phyloP scores from a whole-genome alignment of 345 rosid genomes.

The Citrus unshiu region DNA sequence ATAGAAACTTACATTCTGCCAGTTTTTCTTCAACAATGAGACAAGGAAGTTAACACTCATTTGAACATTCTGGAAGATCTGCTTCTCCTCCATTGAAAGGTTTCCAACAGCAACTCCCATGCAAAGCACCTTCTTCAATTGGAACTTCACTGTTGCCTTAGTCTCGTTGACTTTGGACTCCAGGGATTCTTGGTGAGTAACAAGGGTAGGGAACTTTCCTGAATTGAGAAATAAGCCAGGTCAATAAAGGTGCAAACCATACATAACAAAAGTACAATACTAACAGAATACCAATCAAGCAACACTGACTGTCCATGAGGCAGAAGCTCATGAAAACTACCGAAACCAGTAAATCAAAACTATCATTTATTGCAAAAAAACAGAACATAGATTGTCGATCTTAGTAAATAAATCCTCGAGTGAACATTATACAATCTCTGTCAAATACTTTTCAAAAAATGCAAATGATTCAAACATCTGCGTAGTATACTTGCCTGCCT shows the following conservation, averaged over 20 bases:
- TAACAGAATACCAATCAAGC: neutral
- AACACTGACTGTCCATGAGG: neutral
- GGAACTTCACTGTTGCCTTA: constrained; percentile 78
- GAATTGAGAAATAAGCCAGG: constrained; percentile 9
- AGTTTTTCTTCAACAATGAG: constrained; percentile 74
- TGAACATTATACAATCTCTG: too few species aligned
- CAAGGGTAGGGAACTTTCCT: constrained; percentile 83
- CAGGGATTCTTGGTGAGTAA: constrained; percentile 67
- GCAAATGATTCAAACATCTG: neutral
- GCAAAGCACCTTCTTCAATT: constrained; percentile 77
- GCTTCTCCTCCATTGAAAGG: constrained; percentile 68
- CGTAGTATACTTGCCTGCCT: constrained; percentile 58
- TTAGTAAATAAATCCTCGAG: too few species aligned
- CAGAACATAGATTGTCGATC: neutral
- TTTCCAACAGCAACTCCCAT: constrained; percentile 90
- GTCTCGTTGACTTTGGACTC: constrained; percentile 78
- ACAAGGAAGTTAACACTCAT: constrained; percentile 77
- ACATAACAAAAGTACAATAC: neutral
- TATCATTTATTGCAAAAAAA: neutral
- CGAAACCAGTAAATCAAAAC: neutral
- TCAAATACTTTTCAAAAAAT: too few species aligned
- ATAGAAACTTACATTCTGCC: constrained; percentile 64
- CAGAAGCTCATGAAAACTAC: neutral
- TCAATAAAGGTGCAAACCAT: neutral
- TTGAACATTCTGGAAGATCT: constrained; percentile 80